Evolutionary conservation across 2,329 filamentous ascomycete genomes (phyloP), one percentile per base, ranked within the genome.

Genomic region (Phialemoniopsis sp.): DNA sequence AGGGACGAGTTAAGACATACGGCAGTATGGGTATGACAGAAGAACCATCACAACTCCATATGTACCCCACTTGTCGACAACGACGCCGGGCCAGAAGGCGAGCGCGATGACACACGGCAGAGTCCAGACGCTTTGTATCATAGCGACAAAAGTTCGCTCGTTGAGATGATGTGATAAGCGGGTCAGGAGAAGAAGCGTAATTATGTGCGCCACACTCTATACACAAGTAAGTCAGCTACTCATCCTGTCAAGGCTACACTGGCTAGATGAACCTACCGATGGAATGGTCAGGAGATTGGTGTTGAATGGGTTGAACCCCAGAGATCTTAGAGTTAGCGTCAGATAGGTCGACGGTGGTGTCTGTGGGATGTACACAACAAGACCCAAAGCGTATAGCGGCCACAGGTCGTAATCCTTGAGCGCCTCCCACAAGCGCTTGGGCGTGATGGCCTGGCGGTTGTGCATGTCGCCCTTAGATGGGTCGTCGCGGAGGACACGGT

Each of bases 401-500:
- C 46, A 48, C 26, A 44, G 40, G 16, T 49, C 45, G 29, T 46
- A 48, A 40, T 48, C 46, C 29, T 37, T 42, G 33, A 46, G 31
- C 13, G 44, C 39, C 10, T 46, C 41, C 46, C 46, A 46, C 9
- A 48, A 41, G 7, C 38, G 58, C 8, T 49, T 58, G 0, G 63
- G 66, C 0, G 70, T 76, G 37, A 79, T 65, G 2, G 70, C 67
- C 52, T 78, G 64, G 13, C 75, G 71, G 46, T 79, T 78, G 52
- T 78, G 70, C 71, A 80, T 78, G 45, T 72, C 70, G 32, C 72
- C 73, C 47, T 77, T 77, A 17, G 67, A 67, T 4, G 76, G 76
- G 45, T 80, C 78, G 41, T 82, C 78, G 7, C 78, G 68, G 15
- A 68, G 54, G 6, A 68, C 57, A 3, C 80, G 66, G 46, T 80